Evolutionary conservation across 1,139 yeast genomes (phyloP).

Genomic region (Barnettozyma hawaiiensis): DNA sequence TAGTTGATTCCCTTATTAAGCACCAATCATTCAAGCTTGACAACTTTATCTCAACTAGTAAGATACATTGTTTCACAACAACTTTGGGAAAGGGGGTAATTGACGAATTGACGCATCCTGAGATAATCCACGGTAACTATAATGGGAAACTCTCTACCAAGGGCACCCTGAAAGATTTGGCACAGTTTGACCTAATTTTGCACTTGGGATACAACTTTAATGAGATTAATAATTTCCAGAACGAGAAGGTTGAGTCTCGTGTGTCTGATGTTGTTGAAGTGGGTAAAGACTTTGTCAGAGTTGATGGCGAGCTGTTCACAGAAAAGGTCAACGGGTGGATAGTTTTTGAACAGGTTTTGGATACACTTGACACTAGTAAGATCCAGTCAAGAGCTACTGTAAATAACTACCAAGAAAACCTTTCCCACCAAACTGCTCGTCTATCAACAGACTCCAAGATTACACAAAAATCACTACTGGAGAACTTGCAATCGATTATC

Average conservation of each 20-base stretch:
- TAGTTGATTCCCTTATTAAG: slow-evolving; percentile 61
- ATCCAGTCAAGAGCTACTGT: slow-evolving; percentile 12
- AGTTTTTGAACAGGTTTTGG: slow-evolving; percentile 34
- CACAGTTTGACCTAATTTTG: slow-evolving; percentile 43
- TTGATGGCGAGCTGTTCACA: slow-evolving; percentile 15
- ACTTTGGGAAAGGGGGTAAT: slow-evolving; percentile 50
- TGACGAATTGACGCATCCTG: slow-evolving; percentile 47
- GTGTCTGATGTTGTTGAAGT: slow-evolving; percentile 17
- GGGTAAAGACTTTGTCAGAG: slow-evolving; percentile 22
- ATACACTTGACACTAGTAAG: slow-evolving; percentile 28
- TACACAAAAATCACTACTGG: slow-evolving; percentile 58
- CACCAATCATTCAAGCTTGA: slow-evolving; percentile 38
- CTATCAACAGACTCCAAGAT: slow-evolving; percentile 30
- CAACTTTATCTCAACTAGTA: slow-evolving; percentile 40
- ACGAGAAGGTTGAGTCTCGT: slow-evolving; percentile 22
- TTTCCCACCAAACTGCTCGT: background rate
- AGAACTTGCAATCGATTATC: slow-evolving; percentile 30
- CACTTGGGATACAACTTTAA: slow-evolving; percentile 47
- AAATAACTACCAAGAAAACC: slow-evolving; percentile 21
- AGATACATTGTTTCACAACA: slow-evolving; percentile 40
- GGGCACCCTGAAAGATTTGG: slow-evolving; percentile 34
- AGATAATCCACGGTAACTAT: slow-evolving; percentile 60
- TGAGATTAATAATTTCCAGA: slow-evolving; percentile 34
- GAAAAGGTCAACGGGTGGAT: slow-evolving; percentile 35
- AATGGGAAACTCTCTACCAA: slow-evolving; percentile 36